Evolutionary conservation across 73 alveolate genomes (phyloP), one percentile per base, ranked within the genome.

Genomic region (Stentor roeselii): DNA sequence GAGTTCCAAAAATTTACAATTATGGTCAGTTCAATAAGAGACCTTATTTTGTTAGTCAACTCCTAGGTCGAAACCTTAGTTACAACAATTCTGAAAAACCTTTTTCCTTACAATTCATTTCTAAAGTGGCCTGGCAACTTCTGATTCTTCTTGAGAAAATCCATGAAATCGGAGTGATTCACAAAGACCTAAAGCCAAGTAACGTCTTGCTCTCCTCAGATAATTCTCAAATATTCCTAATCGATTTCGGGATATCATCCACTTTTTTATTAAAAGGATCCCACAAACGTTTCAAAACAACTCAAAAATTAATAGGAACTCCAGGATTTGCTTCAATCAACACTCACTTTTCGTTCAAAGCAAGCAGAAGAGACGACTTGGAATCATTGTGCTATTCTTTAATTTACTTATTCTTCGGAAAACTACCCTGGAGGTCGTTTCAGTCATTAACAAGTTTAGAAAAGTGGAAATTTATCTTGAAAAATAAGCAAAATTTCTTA

Each of bases 91-190:
- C 14, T 34, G n/a, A 67, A 30, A 67, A 67, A 67, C 27, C 27
- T 11, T 21, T 2, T 21, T 21, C 42, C 34, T 67, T 67, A 67
- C 50, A 67, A 67, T 21, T n/a, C 27, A 0, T 67, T 67, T 21
- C 50, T 40, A 11, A 36, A 30, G 34, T 67, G 14, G 80, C 42
- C 2, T 11, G 27, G 14, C 50, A 87, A 87, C 60, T 86, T 3
- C 78, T 87, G 38, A 36, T 59, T 27, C 86, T 86, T 3, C 82
- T 87, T 6, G 75, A 87, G 60, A 58, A 78, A 77, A 82, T 87
- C 40, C 92, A 87, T 83, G 82, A 67, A 75, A 59, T 75, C 37
- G 86, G 76, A 39, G 82, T 87, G 27, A 87, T 87, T 59, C 92
- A 87, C 74, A 82, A 83, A 61, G 87, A 80, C 50, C 39, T 80